phyloP scores from a whole-genome alignment of 768 basidiomycete genomes.

The Myochromella boudieri region DNA sequence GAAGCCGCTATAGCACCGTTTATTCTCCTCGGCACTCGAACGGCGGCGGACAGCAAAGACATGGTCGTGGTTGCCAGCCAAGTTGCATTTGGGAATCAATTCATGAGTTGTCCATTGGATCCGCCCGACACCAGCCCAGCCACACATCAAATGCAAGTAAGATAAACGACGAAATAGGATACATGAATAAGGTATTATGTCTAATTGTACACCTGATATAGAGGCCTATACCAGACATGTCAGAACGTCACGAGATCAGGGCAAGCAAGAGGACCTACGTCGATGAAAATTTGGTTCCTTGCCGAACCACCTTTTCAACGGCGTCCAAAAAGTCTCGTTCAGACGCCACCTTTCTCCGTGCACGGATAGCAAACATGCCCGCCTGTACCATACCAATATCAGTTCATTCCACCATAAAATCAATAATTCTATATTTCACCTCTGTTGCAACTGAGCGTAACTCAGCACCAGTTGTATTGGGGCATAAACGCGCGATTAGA shows the following conservation, averaged over 20 bases:
- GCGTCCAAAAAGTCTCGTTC: slow-evolving; percentile 97
- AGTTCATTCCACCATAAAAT: too few relatives aligned
- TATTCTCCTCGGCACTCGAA: slow-evolving; percentile 7
- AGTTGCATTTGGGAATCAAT: not conserved
- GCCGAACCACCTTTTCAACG: slow-evolving; percentile 97
- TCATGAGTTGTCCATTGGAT: slow-evolving; percentile 3
- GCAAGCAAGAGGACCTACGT: slow-evolving; percentile 60
- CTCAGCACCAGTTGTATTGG: slow-evolving; percentile 99
- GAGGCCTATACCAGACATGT: slow-evolving; percentile 48
- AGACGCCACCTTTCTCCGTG: slow-evolving; percentile 92
- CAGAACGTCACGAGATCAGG: slow-evolving; percentile 5
- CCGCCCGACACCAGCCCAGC: slow-evolving; percentile 14
- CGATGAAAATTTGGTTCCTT: slow-evolving; percentile 97
- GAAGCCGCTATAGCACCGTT: slow-evolving; percentile 8
- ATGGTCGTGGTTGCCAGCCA: slow-evolving; percentile 7
- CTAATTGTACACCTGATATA: slow-evolving; percentile 96
- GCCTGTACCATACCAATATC: slow-evolving; percentile 49
- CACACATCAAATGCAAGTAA: too few relatives aligned
- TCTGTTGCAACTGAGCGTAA: slow-evolving; percentile 96
- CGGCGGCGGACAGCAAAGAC: not conserved
- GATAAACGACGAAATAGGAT: not conserved
- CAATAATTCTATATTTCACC: too few relatives aligned
- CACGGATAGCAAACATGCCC: slow-evolving; percentile 99
- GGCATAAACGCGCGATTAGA: slow-evolving; percentile 93
- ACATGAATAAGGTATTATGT: slow-evolving; percentile 5